These are phyloP conservation scores for Lasiodiplodia hormozganensis DNA, from an alignment of 2,329 filamentous ascomycete genomes.

Conservation along the genomic window DNA sequence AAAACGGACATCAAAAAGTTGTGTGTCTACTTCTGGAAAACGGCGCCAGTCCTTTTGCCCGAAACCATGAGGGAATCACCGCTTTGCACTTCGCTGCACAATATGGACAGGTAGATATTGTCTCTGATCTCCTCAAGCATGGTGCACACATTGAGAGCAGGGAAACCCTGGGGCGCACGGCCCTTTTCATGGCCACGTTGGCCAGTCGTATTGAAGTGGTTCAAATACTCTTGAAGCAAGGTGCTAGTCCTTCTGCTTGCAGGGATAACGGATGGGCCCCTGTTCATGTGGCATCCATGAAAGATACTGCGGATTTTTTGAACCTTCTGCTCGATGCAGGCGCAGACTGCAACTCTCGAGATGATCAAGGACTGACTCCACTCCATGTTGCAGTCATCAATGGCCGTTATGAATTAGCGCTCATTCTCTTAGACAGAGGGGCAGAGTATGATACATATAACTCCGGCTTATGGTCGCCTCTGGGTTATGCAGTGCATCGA, in stretches of 20 bases:
- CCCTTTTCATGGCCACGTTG: not conserved
- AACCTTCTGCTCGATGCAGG: not conserved
- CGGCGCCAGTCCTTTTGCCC: too few species aligned
- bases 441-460: not conserved
- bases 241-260: not conserved
- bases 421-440: not conserved
- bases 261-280: not conserved
- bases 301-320: not conserved
- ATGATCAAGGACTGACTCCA: not conserved
- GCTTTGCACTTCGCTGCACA: too few species aligned
- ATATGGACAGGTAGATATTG: too few species aligned
- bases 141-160: too few species aligned
- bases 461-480: not conserved
- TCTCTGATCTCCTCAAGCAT: too few species aligned
- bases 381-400: not conserved
- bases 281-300: not conserved
- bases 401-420: not conserved
- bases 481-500: not conserved
- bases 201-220: not conserved
- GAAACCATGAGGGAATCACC: too few species aligned
- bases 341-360: not conserved
- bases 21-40: too few species aligned
- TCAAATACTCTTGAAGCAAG: not conserved
- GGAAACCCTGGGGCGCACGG: not conserved
- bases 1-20: too few species aligned